Evolutionary conservation across 2,329 filamentous ascomycete genomes (phyloP), one percentile per base, ranked within the genome.

Genomic region (Talaromyces verruculosus): DNA sequence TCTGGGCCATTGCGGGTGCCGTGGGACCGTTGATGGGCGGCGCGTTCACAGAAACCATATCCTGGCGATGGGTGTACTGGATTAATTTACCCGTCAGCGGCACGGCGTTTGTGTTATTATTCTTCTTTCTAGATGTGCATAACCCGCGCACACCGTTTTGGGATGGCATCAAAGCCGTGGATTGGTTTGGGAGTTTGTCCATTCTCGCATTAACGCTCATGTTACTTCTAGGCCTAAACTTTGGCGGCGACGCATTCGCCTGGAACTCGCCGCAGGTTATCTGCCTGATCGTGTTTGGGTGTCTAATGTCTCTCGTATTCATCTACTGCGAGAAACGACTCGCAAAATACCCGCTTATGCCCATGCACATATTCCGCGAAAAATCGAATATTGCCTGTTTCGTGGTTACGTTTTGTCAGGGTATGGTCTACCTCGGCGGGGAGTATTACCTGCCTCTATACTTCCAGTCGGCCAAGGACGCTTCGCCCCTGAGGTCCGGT

Each of bases 391-490:
- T 86, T 11, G 88, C 88, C 0, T 80, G 83, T 3, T 81, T 89
- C n/a, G 71, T 78, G 0, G 79, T 85, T 1, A 76, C 76, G 2
- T 83, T 82, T 70, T 76, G 78, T 17, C 83, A 85, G 69, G 79
- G 80, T 15, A 83, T 84, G 68, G 82, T 78, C 39, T 90, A 89
- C 75, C 88, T 90, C 47, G 86, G 84, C 0, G 83, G 83, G 1
- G 85, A 87, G 60, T 93, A 91, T 76, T 93, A 90, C 71, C 80
- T 92, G 30, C 91, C 91, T 0, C 81, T 92, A 0, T 93, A 89
- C 76, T 88, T 91, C 63, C 91, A 93, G 73, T 84, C 87, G 2
- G 89, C 89, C 0, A 83, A 88, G 1, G 83, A 83, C 61, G 86
- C 85, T 1, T 83, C 83, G 0, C 87, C 89, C 0, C 78, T 90